A percentile compares a stretch with the other conserved stretches of the same genome.
Evolutionary conservation across 2,329 filamentous ascomycete genomes (phyloP).

Genomic region (Sclerotinia subarctica): DNA sequence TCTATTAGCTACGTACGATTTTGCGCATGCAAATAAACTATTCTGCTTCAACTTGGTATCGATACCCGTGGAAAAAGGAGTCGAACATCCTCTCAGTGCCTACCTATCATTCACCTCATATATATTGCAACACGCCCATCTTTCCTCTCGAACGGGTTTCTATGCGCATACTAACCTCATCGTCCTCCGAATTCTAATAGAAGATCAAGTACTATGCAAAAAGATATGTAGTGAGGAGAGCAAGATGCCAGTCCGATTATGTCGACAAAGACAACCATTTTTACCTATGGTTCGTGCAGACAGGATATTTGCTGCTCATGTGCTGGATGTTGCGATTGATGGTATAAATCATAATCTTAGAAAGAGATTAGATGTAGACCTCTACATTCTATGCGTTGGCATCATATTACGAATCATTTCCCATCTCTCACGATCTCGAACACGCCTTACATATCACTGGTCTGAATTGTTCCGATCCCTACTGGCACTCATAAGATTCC

Average conservation of each 20-base stretch:
- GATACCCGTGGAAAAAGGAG: slow-evolving; percentile 57
- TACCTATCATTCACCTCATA: slow-evolving; percentile 91
- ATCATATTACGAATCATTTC: slow-evolving; percentile 81
- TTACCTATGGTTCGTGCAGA: slow-evolving; percentile 72
- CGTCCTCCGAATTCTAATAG: slow-evolving; percentile 79
- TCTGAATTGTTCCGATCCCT: slow-evolving; percentile 89
- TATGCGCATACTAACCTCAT: slow-evolving; percentile 86
- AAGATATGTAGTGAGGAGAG: slow-evolving; percentile 77
- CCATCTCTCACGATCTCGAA: slow-evolving; percentile 77
- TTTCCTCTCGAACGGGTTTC: slow-evolving; percentile 70
- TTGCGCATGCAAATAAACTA: slow-evolving; percentile 89
- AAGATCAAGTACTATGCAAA: slow-evolving; percentile 80
- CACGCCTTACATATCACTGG: slow-evolving; percentile 87
- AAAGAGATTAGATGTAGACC: slow-evolving; percentile 74
- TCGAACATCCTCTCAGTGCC: slow-evolving; percentile 72
- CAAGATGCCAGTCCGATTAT: slow-evolving; percentile 73
- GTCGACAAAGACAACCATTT: slow-evolving; percentile 83
- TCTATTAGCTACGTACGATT: slow-evolving; percentile 86
- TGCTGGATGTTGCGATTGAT: slow-evolving; percentile 86
- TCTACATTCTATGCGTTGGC: slow-evolving; percentile 79
- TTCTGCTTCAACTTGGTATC: slow-evolving; percentile 85
- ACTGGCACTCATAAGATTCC: slow-evolving; percentile 82
- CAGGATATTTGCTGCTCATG: slow-evolving; percentile 67
- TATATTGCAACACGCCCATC: slow-evolving; percentile 86
- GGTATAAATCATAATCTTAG: slow-evolving; percentile 92